Evolutionary conservation across 768 basidiomycete species (phyloP).

Genomic region (Phlebiopsis flavidoalba): DNA sequence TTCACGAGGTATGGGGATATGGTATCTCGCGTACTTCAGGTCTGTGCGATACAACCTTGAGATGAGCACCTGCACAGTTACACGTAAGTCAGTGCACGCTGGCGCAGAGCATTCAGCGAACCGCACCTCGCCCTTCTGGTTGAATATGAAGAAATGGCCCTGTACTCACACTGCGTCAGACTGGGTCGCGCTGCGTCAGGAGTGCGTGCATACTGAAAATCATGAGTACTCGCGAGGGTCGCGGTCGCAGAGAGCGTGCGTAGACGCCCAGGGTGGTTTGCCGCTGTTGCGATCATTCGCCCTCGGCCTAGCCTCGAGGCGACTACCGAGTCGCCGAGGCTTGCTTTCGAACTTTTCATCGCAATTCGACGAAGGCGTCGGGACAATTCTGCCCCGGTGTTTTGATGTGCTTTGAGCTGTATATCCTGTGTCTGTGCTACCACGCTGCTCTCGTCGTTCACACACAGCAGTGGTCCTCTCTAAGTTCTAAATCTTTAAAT

Average conservation of each 20-base stretch:
- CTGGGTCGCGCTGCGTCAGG: not conserved
- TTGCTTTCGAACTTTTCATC: too few species aligned
- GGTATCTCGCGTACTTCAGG: slow-evolving; percentile 63
- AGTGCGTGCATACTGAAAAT: slow-evolving; percentile 39
- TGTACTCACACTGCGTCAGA: slow-evolving; percentile 25
- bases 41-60: slow-evolving; percentile 94
- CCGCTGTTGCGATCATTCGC: not conserved
- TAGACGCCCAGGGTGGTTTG: not conserved
- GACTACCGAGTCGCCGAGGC: not conserved
- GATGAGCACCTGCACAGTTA: slow-evolving; percentile 72
- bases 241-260: not conserved
- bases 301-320: not conserved
- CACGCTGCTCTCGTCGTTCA: too few species aligned
- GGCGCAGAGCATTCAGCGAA: not conserved
- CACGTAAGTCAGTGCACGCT: not conserved
- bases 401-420: too few species aligned
- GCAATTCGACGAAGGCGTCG: not conserved
- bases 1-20: not conserved
- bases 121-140: slow-evolving; percentile 96
- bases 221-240: slow-evolving; percentile 28
- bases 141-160: slow-evolving; percentile 99
- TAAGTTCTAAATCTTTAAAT: too few species aligned
- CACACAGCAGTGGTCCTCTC: too few species aligned
- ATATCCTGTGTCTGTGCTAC: too few species aligned
- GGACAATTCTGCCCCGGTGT: too few species aligned